A percentile compares a stretch with the other conserved stretches of the same genome.
phyloP scores from a whole-genome alignment of 148 eudicot genomes.

The Persicaria tinctoria region DNA sequence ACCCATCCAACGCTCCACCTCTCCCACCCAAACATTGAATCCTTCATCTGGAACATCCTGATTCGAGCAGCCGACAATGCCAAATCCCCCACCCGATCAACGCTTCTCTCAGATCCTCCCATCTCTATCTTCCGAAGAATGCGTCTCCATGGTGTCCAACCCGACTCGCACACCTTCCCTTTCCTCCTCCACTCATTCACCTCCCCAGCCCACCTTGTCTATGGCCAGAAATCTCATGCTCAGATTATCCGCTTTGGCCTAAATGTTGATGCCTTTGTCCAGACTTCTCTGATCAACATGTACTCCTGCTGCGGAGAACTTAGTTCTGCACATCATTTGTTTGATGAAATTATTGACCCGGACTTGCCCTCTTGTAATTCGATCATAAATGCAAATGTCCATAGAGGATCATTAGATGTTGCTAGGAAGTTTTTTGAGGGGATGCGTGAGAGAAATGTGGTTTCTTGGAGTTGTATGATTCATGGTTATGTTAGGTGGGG shows the following conservation, averaged over 20 bases:
- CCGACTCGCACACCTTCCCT: constrained; percentile 39
- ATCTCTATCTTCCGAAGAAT: constrained; percentile 24
- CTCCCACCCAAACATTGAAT: constrained; percentile 25
- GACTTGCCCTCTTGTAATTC: constrained; percentile 38
- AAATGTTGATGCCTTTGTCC: constrained; percentile 15
- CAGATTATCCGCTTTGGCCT: constrained; percentile 18
- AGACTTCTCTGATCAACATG: constrained; percentile 25
- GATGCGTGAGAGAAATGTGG: constrained; percentile 29
- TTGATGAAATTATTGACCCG: constrained; percentile 29
- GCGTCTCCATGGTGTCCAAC: constrained; percentile 25
- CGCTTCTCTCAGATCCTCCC: constrained; percentile 10
- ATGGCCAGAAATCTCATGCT: constrained; percentile 23
- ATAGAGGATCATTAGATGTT: constrained; percentile 15
- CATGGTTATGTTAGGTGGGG: constrained; percentile 26
- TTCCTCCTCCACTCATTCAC: constrained; percentile 32
- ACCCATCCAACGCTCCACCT: constrained; percentile 31
- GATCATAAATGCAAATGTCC: constrained; percentile 25
- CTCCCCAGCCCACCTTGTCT: constrained; percentile 16
- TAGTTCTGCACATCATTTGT: constrained; percentile 28
- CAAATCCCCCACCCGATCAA: constrained; percentile 6
- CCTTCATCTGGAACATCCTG: constrained; percentile 35
- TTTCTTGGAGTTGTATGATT: constrained; percentile 39
- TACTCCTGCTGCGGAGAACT: constrained; percentile 22
- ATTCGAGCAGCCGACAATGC: constrained; percentile 21
- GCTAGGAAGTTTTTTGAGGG: constrained; percentile 25